Conservation (phyloP, 2,329 filamentous ascomycete species). For the Intubia oerlemansii region DNA sequence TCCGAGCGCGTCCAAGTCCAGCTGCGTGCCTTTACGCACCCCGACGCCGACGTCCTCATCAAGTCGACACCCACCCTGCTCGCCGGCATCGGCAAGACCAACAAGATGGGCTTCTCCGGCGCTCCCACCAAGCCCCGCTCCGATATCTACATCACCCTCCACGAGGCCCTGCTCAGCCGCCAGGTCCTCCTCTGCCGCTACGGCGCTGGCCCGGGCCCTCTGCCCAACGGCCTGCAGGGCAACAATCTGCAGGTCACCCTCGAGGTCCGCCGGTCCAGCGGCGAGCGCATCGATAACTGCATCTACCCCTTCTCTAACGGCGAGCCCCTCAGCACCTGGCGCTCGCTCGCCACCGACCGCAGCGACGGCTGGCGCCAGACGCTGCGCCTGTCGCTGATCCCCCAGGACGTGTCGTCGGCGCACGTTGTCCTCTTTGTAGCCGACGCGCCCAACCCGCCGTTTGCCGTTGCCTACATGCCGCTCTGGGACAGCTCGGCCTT, state of each 20-base stretch:
- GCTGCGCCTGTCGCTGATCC: conserved; percentile 56
- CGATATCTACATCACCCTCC: conserved; percentile 84
- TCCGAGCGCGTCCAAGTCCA: conserved; percentile 64
- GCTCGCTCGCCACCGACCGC: conserved; percentile 59
- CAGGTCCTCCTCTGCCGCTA: conserved; percentile 50
- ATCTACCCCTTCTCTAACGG: conserved; percentile 75
- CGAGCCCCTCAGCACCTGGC: conserved; percentile 63
- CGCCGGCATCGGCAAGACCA: conserved; percentile 59
- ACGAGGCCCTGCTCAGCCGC: conserved; percentile 54
- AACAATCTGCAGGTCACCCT: conserved; percentile 71
- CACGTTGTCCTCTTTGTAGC: conserved; percentile 83
- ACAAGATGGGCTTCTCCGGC: conserved; percentile 82
- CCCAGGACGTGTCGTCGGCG: conserved; percentile 58
- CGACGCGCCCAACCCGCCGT: conserved; percentile 69
- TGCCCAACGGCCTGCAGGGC: conserved; percentile 38
- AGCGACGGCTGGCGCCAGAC: conserved; percentile 79
- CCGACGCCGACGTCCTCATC: conserved; percentile 62
- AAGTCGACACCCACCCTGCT: conserved; percentile 75
- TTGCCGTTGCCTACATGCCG: conserved; percentile 81
- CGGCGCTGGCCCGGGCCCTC: conserved; percentile 52
- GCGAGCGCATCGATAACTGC: conserved; percentile 69
- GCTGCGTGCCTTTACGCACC: conserved; percentile 54
- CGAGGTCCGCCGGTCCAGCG: conserved; percentile 61
- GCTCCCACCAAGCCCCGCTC: conserved; percentile 74
- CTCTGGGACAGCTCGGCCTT: conserved; percentile 88